phyloP scores from a whole-genome alignment of 371 early-diverging fungal species.

The Amoeboaphelidium protococcarum region DNA sequence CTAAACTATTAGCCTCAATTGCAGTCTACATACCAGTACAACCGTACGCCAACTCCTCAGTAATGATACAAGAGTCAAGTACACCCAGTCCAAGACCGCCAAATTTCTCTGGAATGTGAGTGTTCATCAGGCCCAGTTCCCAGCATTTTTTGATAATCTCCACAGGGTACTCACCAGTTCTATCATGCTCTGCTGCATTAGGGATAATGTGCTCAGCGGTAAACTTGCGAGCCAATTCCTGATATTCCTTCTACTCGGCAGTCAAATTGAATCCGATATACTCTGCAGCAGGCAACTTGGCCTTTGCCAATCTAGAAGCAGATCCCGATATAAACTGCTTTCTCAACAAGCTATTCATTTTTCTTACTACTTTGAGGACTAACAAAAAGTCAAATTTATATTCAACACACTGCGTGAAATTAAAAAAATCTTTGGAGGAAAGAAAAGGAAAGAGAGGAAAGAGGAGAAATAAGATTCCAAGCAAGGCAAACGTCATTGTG shows the following conservation, averaged over 20 bases:
- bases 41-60: constrained; percentile 75
- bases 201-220: constrained; percentile 71
- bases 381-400: no score
- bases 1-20: constrained; percentile 80
- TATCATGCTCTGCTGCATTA: constrained; percentile 74
- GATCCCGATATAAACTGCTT: no score
- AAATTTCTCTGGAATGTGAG: constrained; percentile 58
- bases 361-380: no score
- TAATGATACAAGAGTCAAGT: constrained; percentile 45
- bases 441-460: no score
- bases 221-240: constrained; percentile 78
- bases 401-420: no score
- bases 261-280: constrained; percentile 29
- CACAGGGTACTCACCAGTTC: constrained; percentile 65
- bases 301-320: no score
- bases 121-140: constrained; percentile 81
- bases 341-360: no score
- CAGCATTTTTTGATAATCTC: constrained; percentile 84
- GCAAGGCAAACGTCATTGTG: no score
- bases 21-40: constrained; percentile 92
- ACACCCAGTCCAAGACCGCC: constrained; percentile 67
- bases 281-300: background rate
- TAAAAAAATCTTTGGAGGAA: no score
- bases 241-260: constrained; percentile 60
- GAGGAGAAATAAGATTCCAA: no score